Evolutionary conservation across 768 basidiomycete genomes (phyloP), one percentile per base, ranked within the genome.

Genomic region (Fomitopsis serialis): DNA sequence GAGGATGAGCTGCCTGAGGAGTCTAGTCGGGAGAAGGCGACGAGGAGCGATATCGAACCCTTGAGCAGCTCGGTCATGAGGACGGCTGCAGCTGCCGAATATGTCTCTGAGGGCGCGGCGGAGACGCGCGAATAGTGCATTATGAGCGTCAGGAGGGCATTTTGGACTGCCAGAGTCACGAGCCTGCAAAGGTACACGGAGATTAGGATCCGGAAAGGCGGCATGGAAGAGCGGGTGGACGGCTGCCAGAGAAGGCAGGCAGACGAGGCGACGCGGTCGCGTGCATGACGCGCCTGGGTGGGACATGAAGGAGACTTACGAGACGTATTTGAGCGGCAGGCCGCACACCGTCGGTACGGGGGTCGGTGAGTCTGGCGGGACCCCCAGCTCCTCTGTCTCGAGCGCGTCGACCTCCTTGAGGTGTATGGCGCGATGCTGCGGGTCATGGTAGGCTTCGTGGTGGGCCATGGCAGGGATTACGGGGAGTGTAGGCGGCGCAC

Each of bases 41-140:
- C 87, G 50, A 79, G 64, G 53, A 95, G 73, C 6, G 95, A 97
- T 61, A 98, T 93, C 43, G 78, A 72, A 50, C 92, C 91, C 70
- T 98, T 98, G 59, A 98, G 76, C 44, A 98, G 79, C 71, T 98
- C 96, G 72, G 90, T 95, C 72, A 97, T 79, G 34, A 98, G 79
- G 25, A 98, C 95, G 46, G 95, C 95, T 6, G 90, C 83, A 12
- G 92, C 92, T n/a, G 96, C 89, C 34, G 90, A 95, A 69, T 98
- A 98, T 2, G 85, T 77, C 51, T 79, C 77, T 50, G 85, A 82
- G 0, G 89, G 81, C 2, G 89, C 76, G 17, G 84, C 81, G 10
- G 89, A 86, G 49, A 91, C 85, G 58, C 94, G 84, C 36, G 96
- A 97, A 70, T 96, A 91, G 74, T 97, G 94, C 90, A 98, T 95